Evolutionary conservation across 73 alveolate species (phyloP).

Genomic region (Stentor coeruleus): DNA sequence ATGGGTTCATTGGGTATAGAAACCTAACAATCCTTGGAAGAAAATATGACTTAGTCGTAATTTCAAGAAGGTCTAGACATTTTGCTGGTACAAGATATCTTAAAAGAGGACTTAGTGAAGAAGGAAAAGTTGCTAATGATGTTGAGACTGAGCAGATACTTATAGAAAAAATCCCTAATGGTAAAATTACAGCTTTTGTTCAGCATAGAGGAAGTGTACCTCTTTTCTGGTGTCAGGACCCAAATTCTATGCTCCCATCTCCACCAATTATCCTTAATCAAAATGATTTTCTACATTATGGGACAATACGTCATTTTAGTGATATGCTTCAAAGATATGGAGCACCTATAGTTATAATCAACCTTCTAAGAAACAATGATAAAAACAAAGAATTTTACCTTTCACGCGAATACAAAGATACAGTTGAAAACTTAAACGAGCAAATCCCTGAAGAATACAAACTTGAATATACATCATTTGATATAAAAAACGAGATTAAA

Average conservation of each 20-base stretch:
- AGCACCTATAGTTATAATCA: constrained; percentile 51
- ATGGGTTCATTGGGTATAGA: constrained; percentile 72
- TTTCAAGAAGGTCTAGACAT: constrained; percentile 78
- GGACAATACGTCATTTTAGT: constrained; percentile 74
- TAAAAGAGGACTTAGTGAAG: constrained; percentile 90
- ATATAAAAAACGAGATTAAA: constrained; percentile 63
- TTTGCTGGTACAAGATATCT: constrained; percentile 92
- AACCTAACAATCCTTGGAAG: constrained; percentile 47
- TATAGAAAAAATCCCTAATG: constrained; percentile 47
- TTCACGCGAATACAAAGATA: constrained; percentile 42
- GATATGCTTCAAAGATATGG: constrained; percentile 74
- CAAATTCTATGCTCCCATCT: constrained; percentile 66
- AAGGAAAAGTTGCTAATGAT: constrained; percentile 86
- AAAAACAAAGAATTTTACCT: constrained; percentile 62
- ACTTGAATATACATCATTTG: constrained; percentile 68
- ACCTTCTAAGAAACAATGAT: constrained; percentile 62
- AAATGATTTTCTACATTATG: constrained; percentile 57
- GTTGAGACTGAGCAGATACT: constrained; percentile 90
- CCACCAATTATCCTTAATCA: constrained; percentile 69
- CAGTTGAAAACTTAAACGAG: constrained; percentile 46
- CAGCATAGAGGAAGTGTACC: constrained; percentile 97
- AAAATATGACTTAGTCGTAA: constrained; percentile 46
- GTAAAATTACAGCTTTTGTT: constrained; percentile 64
- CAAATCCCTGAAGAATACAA: constrained; percentile 47
- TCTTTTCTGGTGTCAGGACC: constrained; percentile 85